Evolutionary conservation across 306 rosid species (phyloP), one percentile per base, ranked within the genome.

Genomic region (Cucurbita moschata): DNA sequence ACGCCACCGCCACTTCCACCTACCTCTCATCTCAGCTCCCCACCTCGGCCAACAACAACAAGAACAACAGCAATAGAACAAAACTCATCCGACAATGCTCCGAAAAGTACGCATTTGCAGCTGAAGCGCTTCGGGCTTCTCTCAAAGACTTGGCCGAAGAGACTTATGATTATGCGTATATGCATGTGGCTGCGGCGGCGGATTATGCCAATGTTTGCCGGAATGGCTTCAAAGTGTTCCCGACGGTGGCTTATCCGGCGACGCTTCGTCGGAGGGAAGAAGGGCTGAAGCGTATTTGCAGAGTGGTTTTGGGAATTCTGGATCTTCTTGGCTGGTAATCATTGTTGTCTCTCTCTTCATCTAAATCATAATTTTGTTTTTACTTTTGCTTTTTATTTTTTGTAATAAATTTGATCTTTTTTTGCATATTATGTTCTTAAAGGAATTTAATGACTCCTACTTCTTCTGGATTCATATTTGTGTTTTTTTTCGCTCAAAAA

Each of bases 161-260:
- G 75, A 79, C 71, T 5, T 89, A 83, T 62, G 99, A 94, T 71
- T 91, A 91, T 81, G 96, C 99, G 38, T 89, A 74, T 73, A 75
- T 89, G 83, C 92, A 84, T 77, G 82, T 89, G 2, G 67, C 84
- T 52, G 99, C 97, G 0, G 97, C 97, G 7, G 80, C 83, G 9
- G 97, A 90, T 79, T 94, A 94, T 74, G 95, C 99, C 13, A 94
- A 85, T 76, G 88, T 81, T 68, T 94, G 97, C 78, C 91, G 74
- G 58, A 88, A 94, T 46, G 88, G 84, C 10, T 91, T 94, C 72
- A 87, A 64, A 65, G 58, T 88, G 44, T 81, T 70, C 13, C 83
- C 86, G 0, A 73, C 26, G 30, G 82, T 87, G 81, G 75, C 56
- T 75, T 91, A 94, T 77, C 95, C 92, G 40, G 75, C 50, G 19